Conservation (phyloP, 768 basidiomycete species). For the Podaxis pistillaris region DNA sequence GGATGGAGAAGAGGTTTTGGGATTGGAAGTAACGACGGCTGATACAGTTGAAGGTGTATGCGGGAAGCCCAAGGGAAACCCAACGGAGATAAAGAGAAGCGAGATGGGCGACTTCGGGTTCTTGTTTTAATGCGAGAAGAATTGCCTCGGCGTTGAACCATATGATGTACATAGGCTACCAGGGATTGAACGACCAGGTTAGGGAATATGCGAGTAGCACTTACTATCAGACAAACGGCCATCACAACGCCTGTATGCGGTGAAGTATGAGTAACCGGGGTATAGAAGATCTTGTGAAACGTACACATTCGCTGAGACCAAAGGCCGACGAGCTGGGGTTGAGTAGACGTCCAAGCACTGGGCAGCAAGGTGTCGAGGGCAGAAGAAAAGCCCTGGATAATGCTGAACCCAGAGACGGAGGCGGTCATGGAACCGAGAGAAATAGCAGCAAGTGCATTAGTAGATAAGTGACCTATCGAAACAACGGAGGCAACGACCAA, state of each 20-base stretch:
- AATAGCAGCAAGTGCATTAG: conserved; percentile 81
- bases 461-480: conserved; percentile 89
- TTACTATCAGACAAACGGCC: conserved; percentile 55
- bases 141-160: conserved; percentile 87
- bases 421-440: conserved; percentile 75
- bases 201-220: conserved; percentile 25
- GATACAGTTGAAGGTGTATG: conserved; percentile 52
- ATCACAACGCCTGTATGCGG: conserved; percentile 55
- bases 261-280: neutral
- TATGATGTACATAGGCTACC: conserved; percentile 54
- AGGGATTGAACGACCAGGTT: conserved; percentile 29
- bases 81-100: conserved; percentile 78
- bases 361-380: conserved; percentile 93
- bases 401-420: conserved; percentile 71
- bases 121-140: conserved; percentile 73
- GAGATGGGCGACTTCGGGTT: conserved; percentile 77
- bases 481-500: conserved; percentile 82
- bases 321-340: conserved; percentile 81
- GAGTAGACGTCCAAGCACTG: conserved; percentile 88
- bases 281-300: conserved; percentile 23
- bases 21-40: conserved; percentile 63
- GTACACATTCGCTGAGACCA: conserved; percentile 88
- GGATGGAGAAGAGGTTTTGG: conserved; percentile 75
- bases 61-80: conserved; percentile 76
- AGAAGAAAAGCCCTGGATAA: conserved; percentile 79